A percentile compares a stretch with the other conserved stretches of the same genome.
These are phyloP conservation scores for Sporothrix phasma DNA, from an alignment of 2,329 filamentous ascomycete species.

Conservation along the genomic window DNA sequence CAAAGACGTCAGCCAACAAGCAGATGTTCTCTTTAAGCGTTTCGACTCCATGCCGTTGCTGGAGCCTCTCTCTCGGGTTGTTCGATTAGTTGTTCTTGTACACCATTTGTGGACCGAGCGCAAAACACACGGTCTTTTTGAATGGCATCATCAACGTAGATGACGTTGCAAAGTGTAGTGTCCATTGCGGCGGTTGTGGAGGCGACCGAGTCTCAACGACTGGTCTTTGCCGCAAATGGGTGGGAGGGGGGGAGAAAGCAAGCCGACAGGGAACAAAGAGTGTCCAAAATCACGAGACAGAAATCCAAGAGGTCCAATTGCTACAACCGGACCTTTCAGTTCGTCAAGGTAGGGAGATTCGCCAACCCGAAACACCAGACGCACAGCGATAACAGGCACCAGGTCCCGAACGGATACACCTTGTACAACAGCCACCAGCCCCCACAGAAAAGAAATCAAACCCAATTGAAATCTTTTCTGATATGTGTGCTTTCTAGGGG, in stretches of 20 bases:
- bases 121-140: slow-evolving; percentile 36
- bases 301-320: not conserved
- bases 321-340: slow-evolving; percentile 3
- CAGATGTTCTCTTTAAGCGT: slow-evolving; percentile 37
- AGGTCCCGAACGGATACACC: slow-evolving; percentile 12
- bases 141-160: slow-evolving; percentile 49
- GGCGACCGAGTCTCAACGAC: slow-evolving; percentile 50
- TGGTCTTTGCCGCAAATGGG: slow-evolving; percentile 33
- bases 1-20: slow-evolving; percentile 44
- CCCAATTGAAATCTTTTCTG: not conserved
- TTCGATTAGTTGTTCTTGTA: not conserved
- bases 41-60: slow-evolving; percentile 24
- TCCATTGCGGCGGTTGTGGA: slow-evolving; percentile 47
- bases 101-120: slow-evolving; percentile 21
- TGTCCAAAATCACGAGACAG: not conserved
- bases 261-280: not conserved
- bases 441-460: slow-evolving; percentile 8
- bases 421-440: slow-evolving; percentile 16
- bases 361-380: slow-evolving; percentile 20
- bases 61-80: not conserved
- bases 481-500: not conserved
- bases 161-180: slow-evolving; percentile 46
- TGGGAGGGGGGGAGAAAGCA: not conserved
- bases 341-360: slow-evolving; percentile 13
- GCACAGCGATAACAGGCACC: slow-evolving; percentile 15